Percentiles rank a stretch among this genome's conserved stretches.
Evolutionary conservation across 495 filamentous ascomycete genomes (phyloP).

Genomic region (Xanthoparmelia taractica): DNA sequence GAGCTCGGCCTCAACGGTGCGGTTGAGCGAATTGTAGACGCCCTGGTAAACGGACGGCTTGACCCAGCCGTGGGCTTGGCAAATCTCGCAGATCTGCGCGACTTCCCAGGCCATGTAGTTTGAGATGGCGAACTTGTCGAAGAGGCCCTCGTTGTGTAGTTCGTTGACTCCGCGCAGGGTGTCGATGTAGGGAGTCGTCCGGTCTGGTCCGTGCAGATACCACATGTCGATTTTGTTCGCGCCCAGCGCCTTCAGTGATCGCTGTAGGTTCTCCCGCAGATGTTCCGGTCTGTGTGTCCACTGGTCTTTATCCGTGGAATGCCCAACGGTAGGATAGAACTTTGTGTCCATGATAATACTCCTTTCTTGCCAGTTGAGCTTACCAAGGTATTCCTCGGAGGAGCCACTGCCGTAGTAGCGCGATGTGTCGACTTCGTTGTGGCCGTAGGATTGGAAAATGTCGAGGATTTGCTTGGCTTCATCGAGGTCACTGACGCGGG

Average conservation of each 20-base stretch:
- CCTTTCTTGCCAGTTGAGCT: conserved; percentile 40
- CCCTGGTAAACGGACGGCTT: conserved; percentile 58
- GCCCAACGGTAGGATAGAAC: conserved; percentile 35
- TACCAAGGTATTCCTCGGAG: conserved; percentile 44
- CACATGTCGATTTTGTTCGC: conserved; percentile 44
- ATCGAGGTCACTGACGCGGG: conserved; percentile 25
- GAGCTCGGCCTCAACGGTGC: conserved; percentile 43
- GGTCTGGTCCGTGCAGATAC: conserved; percentile 48
- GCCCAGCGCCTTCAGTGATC: conserved; percentile 32
- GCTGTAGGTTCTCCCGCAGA: conserved; percentile 31
- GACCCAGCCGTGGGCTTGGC: conserved; percentile 46
- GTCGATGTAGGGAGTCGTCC: conserved; percentile 41
- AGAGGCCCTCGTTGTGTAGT: conserved; percentile 41
- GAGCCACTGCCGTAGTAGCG: conserved; percentile 44
- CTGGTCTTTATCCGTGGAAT: conserved; percentile 9
- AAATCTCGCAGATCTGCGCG: conserved; percentile 44
- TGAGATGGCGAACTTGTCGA: conserved; percentile 41
- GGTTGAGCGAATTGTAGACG: conserved; percentile 57
- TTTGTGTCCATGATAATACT: conserved; percentile 49
- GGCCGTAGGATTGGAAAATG: conserved; percentile 47
- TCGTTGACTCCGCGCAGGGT: conserved; percentile 43
- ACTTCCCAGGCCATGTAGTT: conserved; percentile 49
- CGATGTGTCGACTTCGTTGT: conserved; percentile 53
- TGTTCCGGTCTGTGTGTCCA: conserved; percentile 29
- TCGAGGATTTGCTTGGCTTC: conserved; percentile 36